Percentiles rank a stretch among this genome's conserved stretches.
Conservation (phyloP, 768 basidiomycete genomes). For the Gyrodon lividus region DNA sequence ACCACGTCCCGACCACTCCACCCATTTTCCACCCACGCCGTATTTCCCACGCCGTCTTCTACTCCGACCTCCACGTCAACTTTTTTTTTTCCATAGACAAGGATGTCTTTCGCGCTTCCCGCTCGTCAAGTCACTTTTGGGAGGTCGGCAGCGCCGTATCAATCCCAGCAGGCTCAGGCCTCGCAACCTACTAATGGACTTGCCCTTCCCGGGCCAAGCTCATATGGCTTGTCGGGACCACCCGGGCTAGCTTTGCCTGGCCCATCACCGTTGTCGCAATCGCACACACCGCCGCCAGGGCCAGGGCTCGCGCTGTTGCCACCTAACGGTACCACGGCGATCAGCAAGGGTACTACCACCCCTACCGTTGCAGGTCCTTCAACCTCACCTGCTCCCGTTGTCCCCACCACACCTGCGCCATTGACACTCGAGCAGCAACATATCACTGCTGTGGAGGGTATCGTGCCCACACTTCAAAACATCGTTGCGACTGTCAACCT, state of each 20-base stretch:
- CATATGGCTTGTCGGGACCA: slow-evolving; percentile 43
- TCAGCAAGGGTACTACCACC: slow-evolving; percentile 31
- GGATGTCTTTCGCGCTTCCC: slow-evolving; percentile 65
- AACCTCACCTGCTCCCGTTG: slow-evolving; percentile 47
- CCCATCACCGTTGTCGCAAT: slow-evolving; percentile 53
- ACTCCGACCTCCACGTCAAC: slow-evolving; percentile 19
- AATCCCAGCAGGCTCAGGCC: slow-evolving; percentile 39
- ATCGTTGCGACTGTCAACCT: slow-evolving; percentile 99
- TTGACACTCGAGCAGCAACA: slow-evolving; percentile 89
- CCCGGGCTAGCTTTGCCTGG: slow-evolving; percentile 52
- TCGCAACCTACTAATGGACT: slow-evolving; percentile 49
- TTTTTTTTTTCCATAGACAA: neutral
- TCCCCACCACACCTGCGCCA: slow-evolving; percentile 67
- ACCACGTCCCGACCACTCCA: slow-evolving; percentile 10
- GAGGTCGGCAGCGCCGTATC: slow-evolving; percentile 51
- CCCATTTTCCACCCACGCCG: slow-evolving; percentile 24
- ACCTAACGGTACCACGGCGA: slow-evolving; percentile 30
- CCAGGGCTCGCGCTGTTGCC: slow-evolving; percentile 14
- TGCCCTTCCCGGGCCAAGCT: slow-evolving; percentile 50
- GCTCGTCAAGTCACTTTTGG: slow-evolving; percentile 79
- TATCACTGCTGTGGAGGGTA: slow-evolving; percentile 95
- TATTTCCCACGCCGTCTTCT: slow-evolving; percentile 28
- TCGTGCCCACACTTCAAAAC: slow-evolving; percentile 99
- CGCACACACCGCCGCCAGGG: slow-evolving; percentile 31
- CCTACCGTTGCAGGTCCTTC: slow-evolving; percentile 59